phyloP scores from a whole-genome alignment of 2,329 filamentous ascomycete genomes.

The Ophiocordyceps robertsii region DNA sequence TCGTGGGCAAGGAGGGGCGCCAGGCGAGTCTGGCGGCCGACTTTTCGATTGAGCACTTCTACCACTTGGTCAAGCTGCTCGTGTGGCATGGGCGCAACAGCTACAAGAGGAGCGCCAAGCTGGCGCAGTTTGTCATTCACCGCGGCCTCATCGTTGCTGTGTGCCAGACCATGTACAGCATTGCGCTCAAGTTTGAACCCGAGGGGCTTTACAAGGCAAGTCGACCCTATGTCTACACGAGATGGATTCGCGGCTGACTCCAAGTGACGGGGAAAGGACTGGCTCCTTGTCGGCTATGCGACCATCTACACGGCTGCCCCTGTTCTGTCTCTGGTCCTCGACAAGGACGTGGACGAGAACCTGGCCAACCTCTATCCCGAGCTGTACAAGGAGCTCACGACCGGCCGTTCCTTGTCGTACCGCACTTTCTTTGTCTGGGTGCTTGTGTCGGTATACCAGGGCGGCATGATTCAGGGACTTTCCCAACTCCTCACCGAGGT shows the following conservation, averaged over 20 bases:
- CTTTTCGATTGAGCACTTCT: conserved; percentile 93
- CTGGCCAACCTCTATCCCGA: conserved; percentile 93
- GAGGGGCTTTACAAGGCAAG: conserved; percentile 74
- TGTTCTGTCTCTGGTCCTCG: conserved; percentile 84
- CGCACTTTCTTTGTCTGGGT: conserved; percentile 97
- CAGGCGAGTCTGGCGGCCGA: conserved; percentile 92
- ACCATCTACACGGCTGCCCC: conserved; percentile 91
- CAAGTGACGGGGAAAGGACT: conserved; percentile 41
- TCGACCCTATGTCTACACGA: background rate
- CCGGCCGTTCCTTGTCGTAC: conserved; percentile 75
- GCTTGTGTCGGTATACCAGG: conserved; percentile 87
- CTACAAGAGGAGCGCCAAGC: conserved; percentile 90
- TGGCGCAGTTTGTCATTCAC: conserved; percentile 97
- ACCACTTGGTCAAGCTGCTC: conserved; percentile 87
- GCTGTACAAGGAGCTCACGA: conserved; percentile 93
- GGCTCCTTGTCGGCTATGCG: conserved; percentile 92
- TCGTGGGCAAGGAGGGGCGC: conserved; percentile 92
- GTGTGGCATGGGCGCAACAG: conserved; percentile 98
- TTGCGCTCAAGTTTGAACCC: conserved; percentile 83
- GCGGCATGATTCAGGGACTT: conserved; percentile 88
- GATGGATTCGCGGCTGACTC: conserved; percentile 7
- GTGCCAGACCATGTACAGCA: conserved; percentile 95
- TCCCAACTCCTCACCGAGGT: conserved; percentile 76
- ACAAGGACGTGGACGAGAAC: conserved; percentile 88
- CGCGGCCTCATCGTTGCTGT: conserved; percentile 89